These are phyloP conservation scores for Trapa incisa DNA, from an alignment of 345 rosid genomes.

Conservation along the genomic window DNA sequence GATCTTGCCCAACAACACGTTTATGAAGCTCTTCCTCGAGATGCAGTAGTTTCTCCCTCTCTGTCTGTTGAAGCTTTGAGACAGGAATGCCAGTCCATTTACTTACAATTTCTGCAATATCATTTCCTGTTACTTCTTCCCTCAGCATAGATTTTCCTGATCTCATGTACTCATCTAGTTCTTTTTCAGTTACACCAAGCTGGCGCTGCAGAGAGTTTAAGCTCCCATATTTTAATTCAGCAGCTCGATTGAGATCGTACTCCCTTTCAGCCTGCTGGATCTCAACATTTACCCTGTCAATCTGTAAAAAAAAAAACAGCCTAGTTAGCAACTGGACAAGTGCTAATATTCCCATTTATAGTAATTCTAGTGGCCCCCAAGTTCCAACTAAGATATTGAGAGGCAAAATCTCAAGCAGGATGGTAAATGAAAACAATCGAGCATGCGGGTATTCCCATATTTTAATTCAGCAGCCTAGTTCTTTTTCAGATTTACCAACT, in stretches of 20 bases:
- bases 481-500: too few species aligned
- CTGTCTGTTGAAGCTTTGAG: slow-evolving; percentile 92
- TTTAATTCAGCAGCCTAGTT: too few species aligned
- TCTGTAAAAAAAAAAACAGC: slow-evolving; percentile 23
- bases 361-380: neutral
- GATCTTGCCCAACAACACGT: slow-evolving; percentile 91
- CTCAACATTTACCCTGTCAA: slow-evolving; percentile 89
- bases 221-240: slow-evolving; percentile 94
- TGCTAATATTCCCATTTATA: neutral
- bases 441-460: neutral
- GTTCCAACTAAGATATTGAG: neutral
- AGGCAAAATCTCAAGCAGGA: neutral
- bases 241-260: slow-evolving; percentile 97
- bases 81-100: slow-evolving; percentile 99
- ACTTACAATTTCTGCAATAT: slow-evolving; percentile 92
- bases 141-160: slow-evolving; percentile 95
- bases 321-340: neutral
- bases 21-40: slow-evolving; percentile 87
- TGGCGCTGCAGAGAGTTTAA: slow-evolving; percentile 81
- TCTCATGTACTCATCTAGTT: slow-evolving; percentile 70
- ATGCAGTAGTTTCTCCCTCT: slow-evolving; percentile 73
- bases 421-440: neutral
- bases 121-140: slow-evolving; percentile 90
- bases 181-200: slow-evolving; percentile 71
- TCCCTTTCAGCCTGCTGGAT: slow-evolving; percentile 98